Evolutionary conservation across 1,139 yeast genomes (phyloP).

Genomic region (Debaryomyces coudertii): DNA sequence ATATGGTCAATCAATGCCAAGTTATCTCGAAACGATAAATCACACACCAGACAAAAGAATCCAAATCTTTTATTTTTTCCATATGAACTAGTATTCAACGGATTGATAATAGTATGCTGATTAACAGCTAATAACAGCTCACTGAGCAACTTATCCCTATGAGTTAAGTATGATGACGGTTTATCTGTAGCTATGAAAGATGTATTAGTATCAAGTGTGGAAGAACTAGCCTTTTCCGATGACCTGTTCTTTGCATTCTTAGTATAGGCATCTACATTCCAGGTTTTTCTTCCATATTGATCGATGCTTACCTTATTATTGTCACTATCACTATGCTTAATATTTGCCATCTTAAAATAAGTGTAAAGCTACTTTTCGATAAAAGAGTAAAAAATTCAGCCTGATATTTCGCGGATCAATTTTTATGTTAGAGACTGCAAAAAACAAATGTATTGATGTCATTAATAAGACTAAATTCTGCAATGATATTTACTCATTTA

Average conservation of each 20-base stretch:
- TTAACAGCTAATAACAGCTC: constrained; percentile 40
- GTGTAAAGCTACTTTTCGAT: neutral
- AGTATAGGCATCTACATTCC: constrained; percentile 71
- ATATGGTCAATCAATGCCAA: constrained; percentile 81
- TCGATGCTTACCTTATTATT: constrained; percentile 29
- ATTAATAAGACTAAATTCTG: too few species aligned
- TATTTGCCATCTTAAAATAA: neutral
- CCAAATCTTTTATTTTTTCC: constrained; percentile 69
- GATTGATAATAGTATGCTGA: constrained; percentile 38
- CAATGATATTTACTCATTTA: too few species aligned
- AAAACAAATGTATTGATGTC: too few species aligned
- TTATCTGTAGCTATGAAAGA: constrained; percentile 17
- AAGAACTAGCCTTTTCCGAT: constrained; percentile 14
- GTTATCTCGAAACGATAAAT: constrained; percentile 78
- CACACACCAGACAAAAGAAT: constrained; percentile 80
- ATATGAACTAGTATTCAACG: constrained; percentile 21
- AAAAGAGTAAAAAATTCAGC: neutral
- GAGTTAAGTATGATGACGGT: constrained; percentile 31
- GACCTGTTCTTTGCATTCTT: constrained; percentile 42
- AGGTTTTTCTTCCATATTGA: constrained; percentile 65
- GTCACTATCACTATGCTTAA: constrained; percentile 9
- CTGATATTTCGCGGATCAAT: neutral
- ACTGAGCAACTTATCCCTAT: constrained; percentile 34
- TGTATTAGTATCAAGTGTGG: constrained; percentile 7
- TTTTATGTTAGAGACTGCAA: neutral